Base-by-base conservation (phyloP, 257 asterid species). In the Ocimum tenuiflorum region DNA sequence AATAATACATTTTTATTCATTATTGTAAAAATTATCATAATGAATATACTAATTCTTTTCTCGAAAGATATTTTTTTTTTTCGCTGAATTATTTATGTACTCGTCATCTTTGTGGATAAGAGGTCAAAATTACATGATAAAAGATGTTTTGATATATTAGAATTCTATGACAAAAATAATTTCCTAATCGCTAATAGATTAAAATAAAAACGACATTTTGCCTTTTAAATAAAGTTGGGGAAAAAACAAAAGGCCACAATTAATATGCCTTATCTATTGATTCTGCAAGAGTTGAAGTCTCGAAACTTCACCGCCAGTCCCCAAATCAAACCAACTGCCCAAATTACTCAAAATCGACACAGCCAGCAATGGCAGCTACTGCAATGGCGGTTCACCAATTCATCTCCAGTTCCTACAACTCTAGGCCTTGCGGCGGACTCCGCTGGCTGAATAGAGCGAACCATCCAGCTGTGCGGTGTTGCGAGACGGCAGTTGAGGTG, bases 401-500 rank as follows among this genome's bases (percentile, higher is more conserved):
- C 31, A 45, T 69, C 10, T 53, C 77, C 67, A 70, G 47, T 73
- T 52, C 41, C 17, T 14, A 49, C 62, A 27, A 33, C 31, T 51
- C 75, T 18, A 58, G 60, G 4, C 43, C 72, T 6, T 6, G 56
- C 67, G 52, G 60, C 53, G 69, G 79, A 12, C 51, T 42, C 49
- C 70, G 60, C 53, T 27, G 67, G 53, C 36, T 74, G 66, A 57
- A 41, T 33, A 53, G 51, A 53, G 27, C 33, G 67, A 71, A 29
- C 63, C 59, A 9, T 39, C 70, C 60, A 22, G 31, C 24, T 11
- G 77, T 74, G 17, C 84, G 90, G 79, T 88, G 92, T 78, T 87
- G 88, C 36, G 73, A 65, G 79, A 55, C 83, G 56, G 62, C 83
- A 36, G 81, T 67, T 41, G 84, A 60, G 50, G 91, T 69, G 48